phyloP scores from a whole-genome alignment of 352 stramenopile genomes.

The Phytophthora europaea region DNA sequence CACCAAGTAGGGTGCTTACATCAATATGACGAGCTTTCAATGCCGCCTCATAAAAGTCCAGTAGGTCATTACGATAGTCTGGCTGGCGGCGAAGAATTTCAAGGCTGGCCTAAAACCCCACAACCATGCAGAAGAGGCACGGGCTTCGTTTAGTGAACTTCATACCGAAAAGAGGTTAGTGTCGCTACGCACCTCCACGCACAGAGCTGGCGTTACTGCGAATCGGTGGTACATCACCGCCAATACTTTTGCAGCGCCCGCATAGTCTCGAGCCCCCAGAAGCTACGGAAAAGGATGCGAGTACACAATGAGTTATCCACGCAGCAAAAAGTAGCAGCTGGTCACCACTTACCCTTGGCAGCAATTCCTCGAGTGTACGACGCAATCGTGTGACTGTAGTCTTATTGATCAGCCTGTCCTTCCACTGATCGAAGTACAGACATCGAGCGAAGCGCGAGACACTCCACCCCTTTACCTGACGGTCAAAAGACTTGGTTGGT shows the following conservation, averaged over 20 bases:
- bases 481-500: constrained; percentile 43
- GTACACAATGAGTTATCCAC: neutral
- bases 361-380: constrained; percentile 54
- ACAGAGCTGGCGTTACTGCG: constrained; percentile 59
- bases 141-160: neutral
- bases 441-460: constrained; percentile 12
- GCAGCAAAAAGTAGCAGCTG: neutral
- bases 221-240: constrained; percentile 79
- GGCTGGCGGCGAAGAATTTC: constrained; percentile 76
- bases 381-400: constrained; percentile 50
- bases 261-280: constrained; percentile 75
- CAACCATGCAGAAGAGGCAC: constrained; percentile 7
- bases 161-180: neutral
- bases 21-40: constrained; percentile 58
- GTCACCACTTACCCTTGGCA: constrained; percentile 49
- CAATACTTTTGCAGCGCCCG: constrained; percentile 71
- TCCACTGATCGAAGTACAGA: constrained; percentile 72
- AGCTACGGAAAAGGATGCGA: constrained; percentile 45
- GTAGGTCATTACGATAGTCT: constrained; percentile 58
- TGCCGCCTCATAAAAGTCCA: constrained; percentile 65
- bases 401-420: constrained; percentile 31
- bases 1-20: constrained; percentile 38
- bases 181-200: constrained; percentile 59
- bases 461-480: constrained; percentile 39
- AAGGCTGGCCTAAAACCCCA: constrained; percentile 63